phyloP scores from a whole-genome alignment of 352 stramenopile species.

The Pythium apleroticum region DNA sequence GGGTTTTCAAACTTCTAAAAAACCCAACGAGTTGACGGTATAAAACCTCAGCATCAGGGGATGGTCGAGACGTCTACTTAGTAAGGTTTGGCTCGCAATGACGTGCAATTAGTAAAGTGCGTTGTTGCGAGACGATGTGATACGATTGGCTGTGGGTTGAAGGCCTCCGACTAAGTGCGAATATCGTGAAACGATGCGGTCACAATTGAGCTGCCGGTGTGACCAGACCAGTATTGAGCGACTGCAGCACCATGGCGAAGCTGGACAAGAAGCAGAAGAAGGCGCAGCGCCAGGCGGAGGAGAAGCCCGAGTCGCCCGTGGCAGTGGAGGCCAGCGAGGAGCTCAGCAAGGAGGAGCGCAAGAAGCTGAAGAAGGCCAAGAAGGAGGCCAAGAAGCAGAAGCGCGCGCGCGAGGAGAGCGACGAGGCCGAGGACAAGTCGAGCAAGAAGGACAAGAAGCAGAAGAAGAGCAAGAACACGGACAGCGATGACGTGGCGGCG shows the following conservation, averaged over 20 bases:
- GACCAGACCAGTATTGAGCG: conserved; percentile 2
- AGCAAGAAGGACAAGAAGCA: conserved; percentile 45
- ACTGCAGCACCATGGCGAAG: conserved; percentile 7
- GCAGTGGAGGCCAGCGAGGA: conserved; percentile 30
- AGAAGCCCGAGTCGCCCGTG: conserved; percentile 28
- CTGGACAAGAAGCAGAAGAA: conserved; percentile 40
- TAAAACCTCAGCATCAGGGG: conserved; percentile 33
- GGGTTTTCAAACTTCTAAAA: conserved; percentile 21
- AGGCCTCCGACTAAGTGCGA: conserved; percentile 25
- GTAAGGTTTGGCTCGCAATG: background rate
- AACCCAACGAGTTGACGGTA: background rate
- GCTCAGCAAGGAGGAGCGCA: conserved; percentile 34
- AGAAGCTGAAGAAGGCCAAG: conserved; percentile 36
- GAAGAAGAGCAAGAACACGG: conserved; percentile 35
- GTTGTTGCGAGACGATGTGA: conserved; percentile 5
- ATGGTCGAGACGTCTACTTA: conserved; percentile 10
- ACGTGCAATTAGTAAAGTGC: conserved; percentile 5
- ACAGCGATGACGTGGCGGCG: conserved; percentile 15
- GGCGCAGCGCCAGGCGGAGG: conserved; percentile 37
- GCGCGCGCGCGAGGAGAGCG: conserved; percentile 25
- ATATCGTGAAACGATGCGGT: conserved; percentile 19
- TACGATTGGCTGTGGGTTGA: conserved; percentile 30
- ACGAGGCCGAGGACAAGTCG: conserved; percentile 12
- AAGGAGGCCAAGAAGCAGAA: conserved; percentile 54
- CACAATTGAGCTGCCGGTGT: background rate